Base-by-base conservation (phyloP, 306 rosid genomes). In the Morella rubra region DNA sequence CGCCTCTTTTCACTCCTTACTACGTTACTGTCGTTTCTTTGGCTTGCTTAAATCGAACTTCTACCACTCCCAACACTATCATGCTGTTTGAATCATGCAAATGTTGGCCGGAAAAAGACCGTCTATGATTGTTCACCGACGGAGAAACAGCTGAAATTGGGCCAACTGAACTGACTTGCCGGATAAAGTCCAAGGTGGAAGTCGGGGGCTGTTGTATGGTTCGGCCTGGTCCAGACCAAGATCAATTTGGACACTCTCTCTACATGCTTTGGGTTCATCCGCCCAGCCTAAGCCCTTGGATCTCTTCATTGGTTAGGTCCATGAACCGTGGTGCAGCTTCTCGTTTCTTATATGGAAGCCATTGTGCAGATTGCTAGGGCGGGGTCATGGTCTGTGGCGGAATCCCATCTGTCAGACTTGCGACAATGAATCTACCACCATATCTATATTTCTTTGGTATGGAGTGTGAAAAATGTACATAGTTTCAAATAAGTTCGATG, bases 11-110 rank as follows among this genome's bases (percentile, higher is more conserved):
- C 74, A 40, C 76, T 20, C 44, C 62, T 37, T 76, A 73, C 69
- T 42, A n/a, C 19, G 44, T 71, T 72, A 79, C 58, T 76, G 77
- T 42, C 78, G 15, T 73, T 69, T 18, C 76, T 64, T 55, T 66
- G 61, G 2, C 54, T 2, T 19, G 74, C 69, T 44, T n/a, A 58
- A 22, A 9, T 6, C 1, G 32, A 58, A 19, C 64, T 58, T 22
- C 32, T 20, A 56, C 8, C 14, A 56, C 8, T 18, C 37, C 10
- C 62, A 4, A 19, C 1, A 58, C 9, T 32, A 56, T 27, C 12
- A 59, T 15, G 19, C 16, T 52, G 16, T 4, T 6, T 8, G 56
- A 4, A 52, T 5, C 5, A 52, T 15, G 4, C 16, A 14, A 49
- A 12, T 49, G 11, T 22, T 4, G 11, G 5, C 32, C 64, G 14